Percentiles rank a stretch among this genome's conserved stretches.
Conservation (phyloP, 1,284 basidiomycete genomes). For the Cutaneotrichosporon sp. region DNA sequence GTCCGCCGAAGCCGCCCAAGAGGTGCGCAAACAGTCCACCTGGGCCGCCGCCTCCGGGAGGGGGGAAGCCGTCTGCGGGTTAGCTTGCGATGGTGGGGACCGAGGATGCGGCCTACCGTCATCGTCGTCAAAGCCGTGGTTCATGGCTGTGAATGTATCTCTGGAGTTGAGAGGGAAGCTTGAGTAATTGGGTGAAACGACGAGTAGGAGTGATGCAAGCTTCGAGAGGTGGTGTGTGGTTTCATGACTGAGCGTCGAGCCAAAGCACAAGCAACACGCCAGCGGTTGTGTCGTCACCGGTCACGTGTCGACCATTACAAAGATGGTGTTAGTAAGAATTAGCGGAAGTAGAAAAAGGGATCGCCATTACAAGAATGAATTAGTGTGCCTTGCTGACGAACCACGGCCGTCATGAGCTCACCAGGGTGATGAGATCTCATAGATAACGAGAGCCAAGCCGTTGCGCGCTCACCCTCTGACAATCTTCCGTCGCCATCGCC, state of each 20-base stretch:
- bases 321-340: not conserved
- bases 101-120: slow-evolving; percentile 38
- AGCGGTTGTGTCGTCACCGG: slow-evolving; percentile 12
- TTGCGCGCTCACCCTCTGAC: too few species aligned
- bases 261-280: slow-evolving; percentile 6
- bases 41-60: slow-evolving; percentile 20
- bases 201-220: not conserved
- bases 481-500: too few species aligned
- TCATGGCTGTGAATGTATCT: slow-evolving; percentile 34
- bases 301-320: slow-evolving; percentile 6
- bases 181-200: not conserved
- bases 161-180: not conserved
- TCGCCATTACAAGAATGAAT: too few species aligned
- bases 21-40: slow-evolving; percentile 29
- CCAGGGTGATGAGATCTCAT: too few species aligned
- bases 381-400: not conserved
- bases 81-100: too few species aligned
- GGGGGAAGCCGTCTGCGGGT: too few species aligned
- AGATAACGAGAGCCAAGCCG: too few species aligned
- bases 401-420: not conserved
- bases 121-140: slow-evolving; percentile 47
- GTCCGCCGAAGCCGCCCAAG: slow-evolving; percentile 27
- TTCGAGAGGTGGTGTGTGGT: not conserved
- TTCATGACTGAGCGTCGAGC: too few species aligned
- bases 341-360: not conserved